Evolutionary conservation across 805 yeast species (phyloP), one percentile per base, ranked within the genome.

Genomic region (Ogataea naganishii): DNA sequence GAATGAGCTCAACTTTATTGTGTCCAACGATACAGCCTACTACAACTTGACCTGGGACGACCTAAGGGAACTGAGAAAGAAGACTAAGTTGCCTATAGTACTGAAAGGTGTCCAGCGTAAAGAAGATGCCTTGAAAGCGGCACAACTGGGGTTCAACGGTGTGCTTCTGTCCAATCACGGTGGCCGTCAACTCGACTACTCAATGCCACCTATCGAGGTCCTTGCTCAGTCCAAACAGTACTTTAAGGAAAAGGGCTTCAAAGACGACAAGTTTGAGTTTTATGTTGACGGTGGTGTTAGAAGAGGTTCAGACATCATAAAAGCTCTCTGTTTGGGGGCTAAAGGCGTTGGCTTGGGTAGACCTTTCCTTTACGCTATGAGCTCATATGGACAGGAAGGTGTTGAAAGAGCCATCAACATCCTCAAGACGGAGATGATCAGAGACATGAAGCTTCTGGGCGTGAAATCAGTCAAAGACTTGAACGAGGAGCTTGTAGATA

Each of bases 351-450:
- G 92, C 1, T 55, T 81, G 23, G 92, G 94, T 7, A 62, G 89
- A 34, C 85, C 89, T 2, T 80, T 80, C 55, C 47, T 80, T 24
- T 81, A 78, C 44, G 84, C 88, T 12, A 69, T 79, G 75, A 66
- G 82, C n/a, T 66, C 83, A 2, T 83, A 81, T 39, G 94, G 94
- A 8, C 84, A 72, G 41, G 75, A 62, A 6, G 94, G 94, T 19
- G 86, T 80, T 7, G 49, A 50, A 25, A 68, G 67, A 37, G 81
- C 85, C 10, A 69, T 79, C 33, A 75, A 73, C 41, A 60, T 78
- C 5, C 54, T 80, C 42, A 65, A 71, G 38, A 69, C 62, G 19
- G 88, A 80, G 44, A 62, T 80, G 58, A 58, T 64, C 30, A 69
- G 75, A 56, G 72, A 73, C 39, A 73, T 80, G 83, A 63, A 78